Base-by-base conservation (phyloP, 495 filamentous ascomycete species). In the Staphylotrichum tortipilum region DNA sequence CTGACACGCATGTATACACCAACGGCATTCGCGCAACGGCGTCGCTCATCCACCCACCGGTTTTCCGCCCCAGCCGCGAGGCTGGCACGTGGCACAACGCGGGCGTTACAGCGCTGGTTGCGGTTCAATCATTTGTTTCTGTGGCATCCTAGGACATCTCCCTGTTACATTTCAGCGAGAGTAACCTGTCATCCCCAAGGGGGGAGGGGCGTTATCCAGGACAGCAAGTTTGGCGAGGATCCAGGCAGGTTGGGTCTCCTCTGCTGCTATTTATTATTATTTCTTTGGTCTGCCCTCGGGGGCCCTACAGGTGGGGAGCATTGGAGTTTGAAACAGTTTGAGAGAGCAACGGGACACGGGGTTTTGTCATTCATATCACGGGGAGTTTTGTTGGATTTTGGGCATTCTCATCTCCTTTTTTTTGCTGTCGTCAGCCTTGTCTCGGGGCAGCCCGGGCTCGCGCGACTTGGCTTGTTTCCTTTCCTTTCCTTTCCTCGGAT, bases 311-410 rank as follows among this genome's bases (percentile, higher is more conserved):
- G 0, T n/a, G n/a, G 5, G n/a, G 18, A 33, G 2, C 47, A 49
- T 12, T 8, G 37, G 35, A 49, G 47, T 49, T 34, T 17, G 24
- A 34, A 22, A 17, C 18, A 34, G 17, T 42, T 34, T 23, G 21
- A 41, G 11, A 30, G 17, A 17, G 0, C 4, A 38, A 17, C 2
- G 36, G 26, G 19, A 26, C 11, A 24, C 26, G 29, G 36, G n/a
- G n/a, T n/a, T n/a, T 19, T 14, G 19, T 49, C 24, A 38, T 48
- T 42, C 19, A 31, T 41, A 40, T 49, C 37, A 7, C 7, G 18
- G 14, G 37, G 35, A 33, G 41, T 44, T n/a, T n/a, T 44, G 36
- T 23, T 42, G 36, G 47, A 22, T 21, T 48, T 35, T 35, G 28
- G 47, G 37, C 24, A 31, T 38, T 49, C 29, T 42, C 21, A 21